Evolutionary conservation across 129 eudicot genomes (phyloP).

Genomic region (Ambrosia trifida): DNA sequence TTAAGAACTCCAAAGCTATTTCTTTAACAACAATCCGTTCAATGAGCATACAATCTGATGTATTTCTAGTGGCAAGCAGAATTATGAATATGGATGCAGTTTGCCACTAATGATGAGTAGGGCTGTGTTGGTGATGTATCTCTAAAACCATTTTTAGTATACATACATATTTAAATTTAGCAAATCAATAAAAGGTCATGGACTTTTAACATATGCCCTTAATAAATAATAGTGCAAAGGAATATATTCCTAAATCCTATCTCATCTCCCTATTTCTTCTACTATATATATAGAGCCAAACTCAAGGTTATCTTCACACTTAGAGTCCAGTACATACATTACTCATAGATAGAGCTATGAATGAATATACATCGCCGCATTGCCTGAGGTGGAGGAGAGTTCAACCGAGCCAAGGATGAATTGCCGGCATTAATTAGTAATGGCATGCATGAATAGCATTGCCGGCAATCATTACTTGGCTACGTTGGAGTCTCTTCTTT

Average conservation of each 20-base stretch:
- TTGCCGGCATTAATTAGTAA: conserved; percentile 39
- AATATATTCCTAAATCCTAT: conserved; percentile 23
- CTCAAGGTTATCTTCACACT: conserved; percentile 3
- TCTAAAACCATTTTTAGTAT: neutral
- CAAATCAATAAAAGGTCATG: neutral
- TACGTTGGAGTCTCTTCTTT: conserved; percentile 30
- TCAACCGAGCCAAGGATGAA: conserved; percentile 55
- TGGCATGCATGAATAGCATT: neutral
- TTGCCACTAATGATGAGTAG: neutral
- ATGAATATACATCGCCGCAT: conserved; percentile 5
- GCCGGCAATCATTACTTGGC: conserved; percentile 40
- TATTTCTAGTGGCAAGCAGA: no score
- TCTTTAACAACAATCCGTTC: no score
- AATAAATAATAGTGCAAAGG: neutral
- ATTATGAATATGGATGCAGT: neutral
- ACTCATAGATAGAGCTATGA: neutral
- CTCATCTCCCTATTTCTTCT: conserved; percentile 9
- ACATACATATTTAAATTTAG: neutral
- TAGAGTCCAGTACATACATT: neutral
- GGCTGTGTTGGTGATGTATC: neutral
- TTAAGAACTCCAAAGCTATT: no score
- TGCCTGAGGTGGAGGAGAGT: conserved; percentile 37
- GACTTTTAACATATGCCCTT: conserved; percentile 9
- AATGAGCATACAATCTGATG: no score
- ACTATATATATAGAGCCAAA: conserved; percentile 17